phyloP scores from a whole-genome alignment of 768 basidiomycete genomes.

The Tylopilus plumbeoviolaceoides region DNA sequence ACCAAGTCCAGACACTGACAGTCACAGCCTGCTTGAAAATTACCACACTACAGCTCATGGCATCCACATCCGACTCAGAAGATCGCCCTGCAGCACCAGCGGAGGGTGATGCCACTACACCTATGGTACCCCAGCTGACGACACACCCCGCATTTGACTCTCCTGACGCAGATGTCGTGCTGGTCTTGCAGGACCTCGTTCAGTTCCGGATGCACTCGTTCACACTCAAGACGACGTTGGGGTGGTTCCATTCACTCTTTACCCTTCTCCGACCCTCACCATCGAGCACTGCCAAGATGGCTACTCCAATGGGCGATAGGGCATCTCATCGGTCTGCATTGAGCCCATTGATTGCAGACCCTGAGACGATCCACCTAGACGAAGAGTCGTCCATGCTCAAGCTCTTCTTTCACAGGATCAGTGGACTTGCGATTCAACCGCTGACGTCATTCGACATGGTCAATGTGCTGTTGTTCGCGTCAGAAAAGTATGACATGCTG shows the following conservation, averaged over 20 bases:
- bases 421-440: constrained; percentile 49
- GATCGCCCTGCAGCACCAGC: background rate
- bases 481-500: constrained; percentile 70
- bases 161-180: constrained; percentile 51
- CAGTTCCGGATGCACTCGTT: constrained; percentile 57
- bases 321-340: background rate
- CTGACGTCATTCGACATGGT: constrained; percentile 50
- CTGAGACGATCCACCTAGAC: constrained; percentile 48
- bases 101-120: background rate
- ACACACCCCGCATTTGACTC: constrained; percentile 51
- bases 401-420: constrained; percentile 55
- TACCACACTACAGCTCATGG: constrained; percentile 2
- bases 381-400: constrained; percentile 56
- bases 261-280: constrained; percentile 43
- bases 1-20: background rate
- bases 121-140: constrained; percentile 8
- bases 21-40: background rate
- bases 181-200: constrained; percentile 45
- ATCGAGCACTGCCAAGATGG: background rate
- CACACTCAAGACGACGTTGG: constrained; percentile 57
- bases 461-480: constrained; percentile 55
- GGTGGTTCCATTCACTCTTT: constrained; percentile 56
- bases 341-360: constrained; percentile 9
- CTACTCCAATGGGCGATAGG: background rate
- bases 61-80: constrained; percentile 12